These are phyloP conservation scores for Boletus sp. DNA, from an alignment of 768 basidiomycete genomes.

Conservation along the genomic window DNA sequence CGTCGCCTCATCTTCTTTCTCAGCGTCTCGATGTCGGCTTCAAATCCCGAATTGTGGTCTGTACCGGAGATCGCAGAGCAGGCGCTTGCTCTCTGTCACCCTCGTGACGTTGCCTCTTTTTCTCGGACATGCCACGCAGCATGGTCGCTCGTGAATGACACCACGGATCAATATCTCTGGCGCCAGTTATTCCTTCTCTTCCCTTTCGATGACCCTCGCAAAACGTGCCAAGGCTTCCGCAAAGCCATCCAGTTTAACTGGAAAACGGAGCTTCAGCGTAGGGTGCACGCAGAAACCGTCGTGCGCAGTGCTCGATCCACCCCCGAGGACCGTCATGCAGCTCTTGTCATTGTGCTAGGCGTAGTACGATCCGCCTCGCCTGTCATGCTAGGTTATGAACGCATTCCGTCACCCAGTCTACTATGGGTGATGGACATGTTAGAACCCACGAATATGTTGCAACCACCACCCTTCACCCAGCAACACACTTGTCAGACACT, in stretches of 20 bases:
- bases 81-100: constrained; percentile 53
- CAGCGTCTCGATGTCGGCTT: constrained; percentile 2
- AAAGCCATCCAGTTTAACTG: constrained; percentile 28
- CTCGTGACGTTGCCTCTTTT: constrained; percentile 58
- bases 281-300: constrained; percentile 42
- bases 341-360: constrained; percentile 42
- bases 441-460: constrained; percentile 38
- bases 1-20: neutral
- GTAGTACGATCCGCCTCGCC: constrained; percentile 39
- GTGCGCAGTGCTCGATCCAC: constrained; percentile 18
- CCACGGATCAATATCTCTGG: constrained; percentile 64
- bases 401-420: constrained; percentile 39
- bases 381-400: constrained; percentile 19
- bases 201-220: constrained; percentile 67
- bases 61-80: constrained; percentile 57
- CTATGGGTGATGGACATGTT: constrained; percentile 47
- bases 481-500: constrained; percentile 31
- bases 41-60: constrained; percentile 14
- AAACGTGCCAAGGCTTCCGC: constrained; percentile 18
- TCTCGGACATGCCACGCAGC: constrained; percentile 53
- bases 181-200: constrained; percentile 56
- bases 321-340: constrained; percentile 29
- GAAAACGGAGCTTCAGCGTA: constrained; percentile 38
- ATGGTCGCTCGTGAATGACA: constrained; percentile 46
- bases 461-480: constrained; percentile 5